A percentile compares a stretch with the other conserved stretches of the same genome.
These are phyloP conservation scores for Adansonia madagascariensis DNA, from an alignment of 441 rosid genomes.

Conservation along the genomic window DNA sequence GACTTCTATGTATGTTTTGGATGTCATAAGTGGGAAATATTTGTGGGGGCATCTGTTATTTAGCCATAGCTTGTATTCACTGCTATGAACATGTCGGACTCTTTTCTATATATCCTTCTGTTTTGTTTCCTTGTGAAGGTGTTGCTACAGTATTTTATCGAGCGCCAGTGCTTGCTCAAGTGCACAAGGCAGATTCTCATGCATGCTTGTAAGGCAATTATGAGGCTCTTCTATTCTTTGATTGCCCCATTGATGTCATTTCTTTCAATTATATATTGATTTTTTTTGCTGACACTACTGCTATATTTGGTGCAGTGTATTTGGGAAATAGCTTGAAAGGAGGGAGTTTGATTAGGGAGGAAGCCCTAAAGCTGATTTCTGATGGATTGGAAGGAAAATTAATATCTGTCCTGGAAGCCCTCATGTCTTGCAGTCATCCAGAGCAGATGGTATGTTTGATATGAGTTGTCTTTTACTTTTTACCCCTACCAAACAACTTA, in stretches of 20 bases:
- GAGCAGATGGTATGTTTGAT: conserved; percentile 63
- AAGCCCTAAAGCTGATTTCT: conserved; percentile 69
- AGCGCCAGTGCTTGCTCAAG: conserved; percentile 96
- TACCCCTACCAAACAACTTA: conserved; percentile 7
- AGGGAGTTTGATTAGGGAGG: conserved; percentile 49
- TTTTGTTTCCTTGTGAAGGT: conserved; percentile 52
- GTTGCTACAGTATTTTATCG: conserved; percentile 80
- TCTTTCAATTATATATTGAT: conserved; percentile 19
- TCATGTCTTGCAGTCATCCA: conserved; percentile 65
- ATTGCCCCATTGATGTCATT: background rate
- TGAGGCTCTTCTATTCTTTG: conserved; percentile 25
- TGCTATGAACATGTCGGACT: background rate
- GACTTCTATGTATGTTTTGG: background rate
- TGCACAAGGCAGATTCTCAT: conserved; percentile 79
- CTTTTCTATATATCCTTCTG: conserved; percentile 18
- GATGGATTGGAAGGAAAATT: conserved; percentile 80
- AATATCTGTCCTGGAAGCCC: conserved; percentile 58
- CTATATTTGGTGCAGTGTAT: conserved; percentile 57
- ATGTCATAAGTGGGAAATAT: background rate
- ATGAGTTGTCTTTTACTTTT: conserved; percentile 8
- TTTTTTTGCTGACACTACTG: conserved; percentile 13
- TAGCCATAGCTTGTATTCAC: background rate
- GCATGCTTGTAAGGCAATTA: conserved; percentile 72
- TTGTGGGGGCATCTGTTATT: background rate
- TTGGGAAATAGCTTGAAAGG: conserved; percentile 52